phyloP scores from a whole-genome alignment of 768 basidiomycete genomes.

The Russula virescens region DNA sequence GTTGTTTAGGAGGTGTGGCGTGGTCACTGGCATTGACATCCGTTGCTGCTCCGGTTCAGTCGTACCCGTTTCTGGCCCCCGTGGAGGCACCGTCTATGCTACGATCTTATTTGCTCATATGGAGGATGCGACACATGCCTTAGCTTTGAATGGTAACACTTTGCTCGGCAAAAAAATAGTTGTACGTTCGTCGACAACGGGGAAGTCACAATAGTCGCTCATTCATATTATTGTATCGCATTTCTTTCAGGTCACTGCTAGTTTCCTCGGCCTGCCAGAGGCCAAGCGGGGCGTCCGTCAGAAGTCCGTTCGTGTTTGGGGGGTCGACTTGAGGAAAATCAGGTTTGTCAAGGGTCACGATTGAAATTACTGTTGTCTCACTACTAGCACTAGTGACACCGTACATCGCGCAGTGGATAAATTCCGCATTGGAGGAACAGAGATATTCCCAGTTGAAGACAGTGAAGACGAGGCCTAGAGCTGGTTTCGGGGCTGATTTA shows the following conservation, averaged over 20 bases:
- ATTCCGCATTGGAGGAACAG: background rate
- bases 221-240: background rate
- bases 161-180: constrained; percentile 10
- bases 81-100: constrained; percentile 6
- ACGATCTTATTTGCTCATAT: constrained; percentile 5
- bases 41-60: constrained; percentile 33
- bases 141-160: background rate
- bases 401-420: background rate
- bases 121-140: background rate
- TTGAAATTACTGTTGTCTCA: background rate
- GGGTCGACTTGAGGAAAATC: background rate
- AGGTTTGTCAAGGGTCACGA: background rate
- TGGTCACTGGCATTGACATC: constrained; percentile 32
- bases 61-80: background rate
- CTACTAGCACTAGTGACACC: background rate
- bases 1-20: constrained; percentile 37
- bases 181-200: background rate
- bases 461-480: background rate
- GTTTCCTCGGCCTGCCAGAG: constrained; percentile 15
- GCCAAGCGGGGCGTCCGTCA: background rate
- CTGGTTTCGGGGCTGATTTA: background rate
- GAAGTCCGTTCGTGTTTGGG: background rate
- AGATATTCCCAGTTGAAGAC: background rate
- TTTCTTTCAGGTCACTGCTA: constrained; percentile 11
- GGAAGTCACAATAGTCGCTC: background rate